phyloP scores from a whole-genome alignment of 2,329 filamentous ascomycete genomes.

The Aspergillus clavatus region DNA sequence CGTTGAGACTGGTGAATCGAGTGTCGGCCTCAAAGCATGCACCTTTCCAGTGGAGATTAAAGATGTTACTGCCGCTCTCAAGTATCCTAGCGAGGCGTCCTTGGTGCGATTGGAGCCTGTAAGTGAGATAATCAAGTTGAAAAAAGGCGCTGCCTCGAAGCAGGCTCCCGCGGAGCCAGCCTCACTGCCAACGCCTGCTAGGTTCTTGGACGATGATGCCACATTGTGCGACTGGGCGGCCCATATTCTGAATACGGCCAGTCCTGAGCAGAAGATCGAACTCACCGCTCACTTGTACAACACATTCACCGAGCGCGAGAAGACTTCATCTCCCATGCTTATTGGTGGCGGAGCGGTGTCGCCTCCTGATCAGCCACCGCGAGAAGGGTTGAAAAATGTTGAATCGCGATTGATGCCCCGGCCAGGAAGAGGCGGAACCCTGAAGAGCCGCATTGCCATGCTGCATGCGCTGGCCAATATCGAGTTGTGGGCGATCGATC shows the following conservation, averaged over 20 bases:
- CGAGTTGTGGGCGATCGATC: constrained; percentile 47
- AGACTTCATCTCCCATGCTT: constrained; percentile 38
- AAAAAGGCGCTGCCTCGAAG: constrained; percentile 15
- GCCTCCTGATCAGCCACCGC: constrained; percentile 40
- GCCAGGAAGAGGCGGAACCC: constrained; percentile 39
- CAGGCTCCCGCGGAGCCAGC: constrained; percentile 1
- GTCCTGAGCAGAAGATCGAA: constrained; percentile 47
- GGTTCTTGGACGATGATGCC: constrained; percentile 38
- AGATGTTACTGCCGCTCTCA: constrained; percentile 33
- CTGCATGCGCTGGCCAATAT: constrained; percentile 47
- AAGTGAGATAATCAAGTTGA: constrained; percentile 45
- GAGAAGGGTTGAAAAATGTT: constrained; percentile 38
- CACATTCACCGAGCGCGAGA: constrained; percentile 38
- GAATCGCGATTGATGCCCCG: constrained; percentile 40
- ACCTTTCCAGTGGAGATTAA: constrained; percentile 41
- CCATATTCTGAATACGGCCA: constrained; percentile 43
- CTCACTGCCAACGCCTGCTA: constrained; percentile 9
- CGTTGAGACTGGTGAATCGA: constrained; percentile 47
- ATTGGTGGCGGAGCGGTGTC: constrained; percentile 36
- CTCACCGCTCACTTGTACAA: constrained; percentile 43
- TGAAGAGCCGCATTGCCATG: constrained; percentile 45
- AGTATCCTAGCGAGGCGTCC: constrained; percentile 27
- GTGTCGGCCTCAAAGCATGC: constrained; percentile 45
- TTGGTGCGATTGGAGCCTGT: constrained; percentile 38
- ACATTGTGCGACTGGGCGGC: constrained; percentile 47